Base-by-base conservation (phyloP, 1,284 basidiomycete genomes). In the Cutaneotrichosporon sp. region DNA sequence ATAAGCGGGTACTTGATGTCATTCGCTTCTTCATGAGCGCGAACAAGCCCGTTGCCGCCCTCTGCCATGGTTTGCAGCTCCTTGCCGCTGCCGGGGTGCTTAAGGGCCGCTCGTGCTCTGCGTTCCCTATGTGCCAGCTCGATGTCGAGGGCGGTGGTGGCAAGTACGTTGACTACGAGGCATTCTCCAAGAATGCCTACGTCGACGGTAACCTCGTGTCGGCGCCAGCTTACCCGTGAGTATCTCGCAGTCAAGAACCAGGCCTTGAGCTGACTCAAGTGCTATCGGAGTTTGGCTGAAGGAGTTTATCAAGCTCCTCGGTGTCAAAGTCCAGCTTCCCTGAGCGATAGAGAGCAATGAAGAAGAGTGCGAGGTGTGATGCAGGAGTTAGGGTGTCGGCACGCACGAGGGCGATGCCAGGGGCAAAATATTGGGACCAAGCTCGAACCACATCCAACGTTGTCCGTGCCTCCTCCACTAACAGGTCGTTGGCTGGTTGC, bases 81-180 rank as follows among this genome's bases (percentile, higher is more conserved):
- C 63, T 68, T 52, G 55, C 63, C 2, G 66, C 66, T 21, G 66
- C 66, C 4, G 63, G 64, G 50, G 66, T 68, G 4, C 63, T 68
- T 52, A 63, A 63, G 56, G 66, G 61, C 51, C 66, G 66, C 58
- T 47, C 50, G 52, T 68, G 66, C 63, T 63, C 61, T 2, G 66
- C 66, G 6, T 67, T 67, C 61, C 66, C 66, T 6, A 67, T 67
- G 66, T 67, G 66, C 63, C 56, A 67, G 66, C 66, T 67, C 51
- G 66, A 67, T 18, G 66, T 67, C 56, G 66, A 67, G 63, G 63
- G 49, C 16, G 66, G 60, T n/a, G 66, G 66, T 18, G 66, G 40
- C 53, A 65, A 64, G 66, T 67, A 67, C 21, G 46, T 67, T 51
- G 66, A 58, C 58, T 67, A 58, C 46, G 66, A 67, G 63, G 66